These are phyloP conservation scores for Pestalotiopsis sp. DNA, from an alignment of 2,329 filamentous ascomycete genomes.

Conservation along the genomic window DNA sequence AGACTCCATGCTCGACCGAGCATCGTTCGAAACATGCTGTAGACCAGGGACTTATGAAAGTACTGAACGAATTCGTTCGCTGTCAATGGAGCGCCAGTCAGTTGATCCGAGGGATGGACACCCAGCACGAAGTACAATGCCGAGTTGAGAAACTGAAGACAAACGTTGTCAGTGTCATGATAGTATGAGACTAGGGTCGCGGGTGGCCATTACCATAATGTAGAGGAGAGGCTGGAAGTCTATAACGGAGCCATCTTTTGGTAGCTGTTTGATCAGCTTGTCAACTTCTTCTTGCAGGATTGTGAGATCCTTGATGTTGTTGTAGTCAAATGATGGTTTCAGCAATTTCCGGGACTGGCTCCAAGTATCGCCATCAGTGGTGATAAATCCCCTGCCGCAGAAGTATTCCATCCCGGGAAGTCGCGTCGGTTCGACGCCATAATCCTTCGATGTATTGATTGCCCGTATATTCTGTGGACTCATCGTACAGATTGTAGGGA, in stretches of 20 bases:
- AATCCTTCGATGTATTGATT: conserved; percentile 15
- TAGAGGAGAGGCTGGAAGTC: conserved; percentile 19
- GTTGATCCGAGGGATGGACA: conserved; percentile 9
- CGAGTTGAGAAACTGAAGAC: conserved; percentile 15
- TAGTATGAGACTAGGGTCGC: not conserved
- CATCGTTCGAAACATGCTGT: conserved; percentile 16
- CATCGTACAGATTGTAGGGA: conserved; percentile 9
- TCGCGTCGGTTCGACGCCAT: conserved; percentile 15
- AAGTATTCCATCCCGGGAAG: conserved; percentile 14
- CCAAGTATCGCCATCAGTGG: conserved; percentile 17
- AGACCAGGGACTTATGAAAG: conserved; percentile 16
- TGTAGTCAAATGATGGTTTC: conserved; percentile 14
- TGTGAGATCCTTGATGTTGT: conserved; percentile 12
- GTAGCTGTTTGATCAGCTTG: conserved; percentile 13
- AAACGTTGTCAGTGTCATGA: not conserved
- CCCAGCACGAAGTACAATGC: conserved; percentile 17
- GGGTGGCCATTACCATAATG: conserved; percentile 15
- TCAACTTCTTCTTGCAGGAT: conserved; percentile 11
- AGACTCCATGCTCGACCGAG: conserved; percentile 16
- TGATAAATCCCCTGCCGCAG: conserved; percentile 16
- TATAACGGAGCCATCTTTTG: conserved; percentile 13
- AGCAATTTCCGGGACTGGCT: conserved; percentile 13
- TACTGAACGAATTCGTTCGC: conserved; percentile 14
- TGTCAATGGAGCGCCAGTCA: conserved; percentile 8
- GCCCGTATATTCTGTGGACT: conserved; percentile 1